A percentile compares a stretch with the other conserved stretches of the same genome.
phyloP scores from a whole-genome alignment of 768 basidiomycete genomes.

The Leccinum fibrillosum region DNA sequence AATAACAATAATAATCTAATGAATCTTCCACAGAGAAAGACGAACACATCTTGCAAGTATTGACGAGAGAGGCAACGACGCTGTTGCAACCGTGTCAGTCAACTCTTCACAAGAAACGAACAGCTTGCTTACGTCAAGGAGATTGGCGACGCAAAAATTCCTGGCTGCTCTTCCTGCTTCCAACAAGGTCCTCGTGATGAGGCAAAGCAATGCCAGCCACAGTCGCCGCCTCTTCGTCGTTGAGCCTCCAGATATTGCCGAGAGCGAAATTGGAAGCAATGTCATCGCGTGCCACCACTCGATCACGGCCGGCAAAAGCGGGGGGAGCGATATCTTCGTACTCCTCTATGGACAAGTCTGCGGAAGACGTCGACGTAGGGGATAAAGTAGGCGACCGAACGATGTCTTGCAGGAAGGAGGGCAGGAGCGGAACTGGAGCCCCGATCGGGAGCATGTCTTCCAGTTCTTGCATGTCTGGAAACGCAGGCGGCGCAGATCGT shows the following conservation, averaged over 20 bases:
- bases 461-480: constrained; percentile 28
- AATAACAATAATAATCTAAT: constrained; percentile 35
- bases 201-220: constrained; percentile 50
- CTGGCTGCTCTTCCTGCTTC: constrained; percentile 39
- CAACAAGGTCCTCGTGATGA: constrained; percentile 36
- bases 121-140: constrained; percentile 17
- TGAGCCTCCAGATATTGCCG: constrained; percentile 67
- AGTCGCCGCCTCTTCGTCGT: constrained; percentile 65
- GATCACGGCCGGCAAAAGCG: constrained; percentile 27
- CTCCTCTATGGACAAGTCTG: constrained; percentile 65
- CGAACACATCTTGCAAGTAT: constrained; percentile 7
- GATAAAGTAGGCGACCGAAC: constrained; percentile 66
- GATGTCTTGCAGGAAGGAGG: constrained; percentile 74
- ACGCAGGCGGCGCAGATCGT: constrained; percentile 37
- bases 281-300: constrained; percentile 25
- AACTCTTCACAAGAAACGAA: neutral
- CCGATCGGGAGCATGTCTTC: constrained; percentile 21
- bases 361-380: constrained; percentile 61
- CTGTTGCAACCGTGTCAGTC: neutral
- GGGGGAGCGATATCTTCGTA: constrained; percentile 36
- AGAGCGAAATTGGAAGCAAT: constrained; percentile 32
- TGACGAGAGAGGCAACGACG: neutral
- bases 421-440: constrained; percentile 56
- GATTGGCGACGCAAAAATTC: constrained; percentile 34
- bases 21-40: constrained; percentile 19